These are phyloP conservation scores for Didymella pomorum DNA, from an alignment of 2,329 filamentous ascomycete genomes.

Conservation along the genomic window DNA sequence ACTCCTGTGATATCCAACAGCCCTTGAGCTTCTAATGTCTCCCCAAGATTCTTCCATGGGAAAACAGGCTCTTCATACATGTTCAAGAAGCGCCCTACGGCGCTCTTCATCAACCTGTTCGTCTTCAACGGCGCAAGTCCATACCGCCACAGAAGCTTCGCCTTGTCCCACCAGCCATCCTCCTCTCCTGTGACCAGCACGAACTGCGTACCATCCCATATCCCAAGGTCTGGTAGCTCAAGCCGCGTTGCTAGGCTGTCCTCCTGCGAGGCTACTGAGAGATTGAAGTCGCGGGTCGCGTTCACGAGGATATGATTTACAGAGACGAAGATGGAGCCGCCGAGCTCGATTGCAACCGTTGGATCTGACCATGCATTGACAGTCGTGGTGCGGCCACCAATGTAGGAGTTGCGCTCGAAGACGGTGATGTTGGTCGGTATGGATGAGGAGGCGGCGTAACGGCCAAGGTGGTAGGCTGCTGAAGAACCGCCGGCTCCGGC, in stretches of 20 bases:
- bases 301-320: constrained; percentile 84
- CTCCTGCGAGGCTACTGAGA: constrained; percentile 58
- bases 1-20: constrained; percentile 71
- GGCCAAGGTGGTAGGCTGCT: constrained; percentile 80
- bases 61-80: constrained; percentile 85
- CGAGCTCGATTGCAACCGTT: constrained; percentile 77
- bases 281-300: constrained; percentile 74
- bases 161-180: constrained; percentile 79
- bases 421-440: constrained; percentile 80
- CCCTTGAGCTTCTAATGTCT: constrained; percentile 71
- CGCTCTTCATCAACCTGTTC: constrained; percentile 73
- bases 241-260: constrained; percentile 41
- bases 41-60: constrained; percentile 79
- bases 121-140: constrained; percentile 79
- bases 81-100: constrained; percentile 75
- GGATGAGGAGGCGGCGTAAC: constrained; percentile 69
- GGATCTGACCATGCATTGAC: constrained; percentile 77
- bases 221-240: constrained; percentile 64
- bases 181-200: constrained; percentile 70
- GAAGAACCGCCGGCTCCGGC: constrained; percentile 90
- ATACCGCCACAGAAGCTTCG: constrained; percentile 85
- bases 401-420: constrained; percentile 78
- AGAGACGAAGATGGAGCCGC: constrained; percentile 89
- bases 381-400: constrained; percentile 89
- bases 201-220: constrained; percentile 84